phyloP scores from a whole-genome alignment of 495 filamentous ascomycete species.

The Aspergillus cavernicola region DNA sequence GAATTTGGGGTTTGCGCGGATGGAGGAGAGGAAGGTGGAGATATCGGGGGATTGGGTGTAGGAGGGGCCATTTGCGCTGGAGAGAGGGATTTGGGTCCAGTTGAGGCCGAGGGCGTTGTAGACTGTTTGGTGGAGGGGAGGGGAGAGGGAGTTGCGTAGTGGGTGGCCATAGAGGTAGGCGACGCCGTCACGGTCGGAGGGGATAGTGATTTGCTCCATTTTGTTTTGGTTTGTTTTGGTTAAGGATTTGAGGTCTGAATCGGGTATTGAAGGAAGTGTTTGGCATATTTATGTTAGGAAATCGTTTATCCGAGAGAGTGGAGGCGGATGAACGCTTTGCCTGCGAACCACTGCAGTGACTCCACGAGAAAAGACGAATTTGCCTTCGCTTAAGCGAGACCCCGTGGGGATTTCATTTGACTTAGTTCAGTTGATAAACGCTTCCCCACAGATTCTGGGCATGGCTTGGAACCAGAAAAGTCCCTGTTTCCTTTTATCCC shows the following conservation, averaged over 20 bases:
- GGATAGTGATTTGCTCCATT: conserved; percentile 39
- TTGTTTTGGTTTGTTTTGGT: conserved; percentile 9
- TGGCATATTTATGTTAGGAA: background rate
- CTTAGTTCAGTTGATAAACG: background rate
- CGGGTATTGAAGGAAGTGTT: background rate
- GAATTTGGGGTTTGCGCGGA: conserved; percentile 47
- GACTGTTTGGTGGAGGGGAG: conserved; percentile 63
- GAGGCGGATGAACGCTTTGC: conserved; percentile 29
- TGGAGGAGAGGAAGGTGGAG: conserved; percentile 45
- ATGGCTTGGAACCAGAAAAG: background rate
- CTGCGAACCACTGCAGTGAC: conserved; percentile 3
- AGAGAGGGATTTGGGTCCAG: conserved; percentile 56
- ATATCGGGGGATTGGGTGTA: conserved; percentile 43
- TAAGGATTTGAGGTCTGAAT: no score
- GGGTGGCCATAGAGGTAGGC: conserved; percentile 51
- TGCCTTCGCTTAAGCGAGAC: conserved; percentile 10
- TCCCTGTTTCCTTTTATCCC: conserved; percentile 2
- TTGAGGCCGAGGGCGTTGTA: conserved; percentile 55
- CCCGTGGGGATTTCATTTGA: conserved; percentile 19
- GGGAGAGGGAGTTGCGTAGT: conserved; percentile 65
- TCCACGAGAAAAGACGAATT: background rate
- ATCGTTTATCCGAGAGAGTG: conserved; percentile 8
- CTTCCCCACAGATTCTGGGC: background rate
- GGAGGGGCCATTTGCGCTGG: conserved; percentile 34
- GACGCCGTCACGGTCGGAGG: conserved; percentile 34